A percentile compares a stretch with the other conserved stretches of the same genome.
Evolutionary conservation across 768 basidiomycete species (phyloP).

Genomic region (Phaffia australis): DNA sequence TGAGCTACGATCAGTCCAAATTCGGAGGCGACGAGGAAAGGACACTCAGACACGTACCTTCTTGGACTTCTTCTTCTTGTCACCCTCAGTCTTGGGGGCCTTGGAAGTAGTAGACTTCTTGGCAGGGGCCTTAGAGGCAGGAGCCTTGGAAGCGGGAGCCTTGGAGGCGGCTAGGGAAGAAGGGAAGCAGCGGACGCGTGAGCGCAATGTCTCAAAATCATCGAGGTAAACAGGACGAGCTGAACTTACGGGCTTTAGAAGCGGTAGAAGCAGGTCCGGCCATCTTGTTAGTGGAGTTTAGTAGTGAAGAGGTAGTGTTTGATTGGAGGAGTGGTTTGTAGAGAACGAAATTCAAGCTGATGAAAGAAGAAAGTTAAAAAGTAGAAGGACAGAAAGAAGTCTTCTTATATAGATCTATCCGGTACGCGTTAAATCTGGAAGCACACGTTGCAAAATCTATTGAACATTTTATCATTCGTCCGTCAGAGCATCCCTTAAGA

Average conservation of each 20-base stretch:
- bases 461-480: no score
- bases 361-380: no score
- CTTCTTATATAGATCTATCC: no score
- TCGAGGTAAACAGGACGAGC: neutral
- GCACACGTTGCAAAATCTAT: no score
- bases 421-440: no score
- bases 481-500: no score
- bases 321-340: no score
- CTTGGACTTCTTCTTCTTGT: conserved; percentile 27
- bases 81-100: conserved; percentile 41
- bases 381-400: no score
- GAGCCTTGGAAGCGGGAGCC: conserved; percentile 39
- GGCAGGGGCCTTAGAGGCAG: conserved; percentile 65
- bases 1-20: neutral
- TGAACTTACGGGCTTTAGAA: neutral
- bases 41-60: neutral
- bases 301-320: no score
- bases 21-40: no score
- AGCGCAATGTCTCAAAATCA: neutral
- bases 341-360: no score
- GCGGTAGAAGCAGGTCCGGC: neutral
- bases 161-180: conserved; percentile 20
- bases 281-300: neutral
- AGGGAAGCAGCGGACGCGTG: conserved; percentile 2
- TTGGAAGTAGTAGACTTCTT: conserved; percentile 67